Evolutionary conservation across 192 early-diverging fungal genomes (phyloP).

Genomic region (Hyaloraphidium curvatum): DNA sequence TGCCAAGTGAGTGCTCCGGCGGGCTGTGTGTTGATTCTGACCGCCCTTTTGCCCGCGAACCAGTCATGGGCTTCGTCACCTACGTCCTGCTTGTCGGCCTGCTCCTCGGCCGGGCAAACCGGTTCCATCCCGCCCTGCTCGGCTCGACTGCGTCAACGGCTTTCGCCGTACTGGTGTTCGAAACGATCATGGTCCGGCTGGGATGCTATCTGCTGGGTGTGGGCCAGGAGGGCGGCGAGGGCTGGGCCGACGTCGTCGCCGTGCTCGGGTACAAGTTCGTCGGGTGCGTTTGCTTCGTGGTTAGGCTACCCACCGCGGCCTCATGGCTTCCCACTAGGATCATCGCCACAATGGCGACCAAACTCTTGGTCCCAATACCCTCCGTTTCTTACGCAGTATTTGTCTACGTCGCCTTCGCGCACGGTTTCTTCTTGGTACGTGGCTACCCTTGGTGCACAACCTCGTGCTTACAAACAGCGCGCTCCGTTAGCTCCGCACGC

Average conservation of each 20-base stretch:
- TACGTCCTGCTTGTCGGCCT: constrained; percentile 70
- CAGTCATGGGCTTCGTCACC: constrained; percentile 75
- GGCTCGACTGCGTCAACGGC: constrained; percentile 71
- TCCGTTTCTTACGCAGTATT: constrained; percentile 48
- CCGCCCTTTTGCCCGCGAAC: background rate
- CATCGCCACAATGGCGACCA: constrained; percentile 18
- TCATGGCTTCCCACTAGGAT: constrained; percentile 7
- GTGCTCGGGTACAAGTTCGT: constrained; percentile 95
- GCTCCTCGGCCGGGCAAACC: constrained; percentile 33
- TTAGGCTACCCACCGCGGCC: background rate
- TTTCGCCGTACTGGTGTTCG: constrained; percentile 51
- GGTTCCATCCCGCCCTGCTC: constrained; percentile 72
- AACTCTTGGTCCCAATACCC: constrained; percentile 27
- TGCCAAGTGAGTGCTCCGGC: constrained; percentile 34
- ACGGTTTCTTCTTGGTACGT: constrained; percentile 77
- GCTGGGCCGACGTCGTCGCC: constrained; percentile 69
- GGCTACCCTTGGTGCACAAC: background rate
- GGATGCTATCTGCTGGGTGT: constrained; percentile 78
- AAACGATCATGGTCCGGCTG: constrained; percentile 65
- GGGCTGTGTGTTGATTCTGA: background rate
- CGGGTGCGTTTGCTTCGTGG: constrained; percentile 19
- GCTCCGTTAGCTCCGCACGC: constrained; percentile 15
- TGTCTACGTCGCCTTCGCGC: constrained; percentile 50
- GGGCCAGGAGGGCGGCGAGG: constrained; percentile 53
- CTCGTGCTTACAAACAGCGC: background rate